Percentiles rank a stretch among this genome's conserved stretches.
These are phyloP conservation scores for Saccharomycopsis sp. DNA, from an alignment of 805 yeast genomes.

Conservation along the genomic window DNA sequence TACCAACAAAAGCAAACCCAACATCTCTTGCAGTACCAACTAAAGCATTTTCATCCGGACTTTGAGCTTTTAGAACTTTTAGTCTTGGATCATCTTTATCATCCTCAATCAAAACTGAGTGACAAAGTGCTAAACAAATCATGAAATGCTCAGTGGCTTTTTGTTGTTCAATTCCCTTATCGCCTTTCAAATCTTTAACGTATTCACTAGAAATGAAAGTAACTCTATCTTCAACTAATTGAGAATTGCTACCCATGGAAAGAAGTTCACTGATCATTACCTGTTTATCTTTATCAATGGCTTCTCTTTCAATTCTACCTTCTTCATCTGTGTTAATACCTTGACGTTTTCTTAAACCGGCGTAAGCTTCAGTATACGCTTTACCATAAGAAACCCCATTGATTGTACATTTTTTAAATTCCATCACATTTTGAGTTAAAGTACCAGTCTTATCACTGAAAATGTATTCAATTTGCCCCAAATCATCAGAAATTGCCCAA, in stretches of 20 bases:
- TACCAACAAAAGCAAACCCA: constrained; percentile 52
- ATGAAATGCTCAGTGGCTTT: constrained; percentile 46
- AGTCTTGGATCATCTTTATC: constrained; percentile 26
- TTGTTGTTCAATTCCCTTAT: constrained; percentile 31
- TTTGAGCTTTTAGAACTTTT: constrained; percentile 59
- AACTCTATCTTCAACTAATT: constrained; percentile 35
- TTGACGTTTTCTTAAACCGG: constrained; percentile 55
- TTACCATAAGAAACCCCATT: constrained; percentile 58
- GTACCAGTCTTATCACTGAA: constrained; percentile 84
- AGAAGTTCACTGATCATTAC: constrained; percentile 44
- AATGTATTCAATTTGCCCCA: constrained; percentile 75
- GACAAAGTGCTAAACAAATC: constrained; percentile 61
- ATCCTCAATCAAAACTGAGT: constrained; percentile 58
- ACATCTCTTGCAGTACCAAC: constrained; percentile 69
- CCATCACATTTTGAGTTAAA: constrained; percentile 75
- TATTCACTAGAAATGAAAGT: constrained; percentile 57
- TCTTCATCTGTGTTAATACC: constrained; percentile 44
- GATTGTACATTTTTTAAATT: constrained; percentile 66
- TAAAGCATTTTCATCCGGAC: constrained; percentile 76
- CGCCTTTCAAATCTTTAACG: constrained; percentile 39
- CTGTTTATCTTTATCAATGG: constrained; percentile 35
- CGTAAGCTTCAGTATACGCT: constrained; percentile 71
- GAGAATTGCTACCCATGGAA: constrained; percentile 28
- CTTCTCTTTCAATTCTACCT: constrained; percentile 9
- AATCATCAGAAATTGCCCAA: constrained; percentile 76